Conservation (phyloP, 2,329 filamentous ascomycete genomes). For the Helminthosporium solani region DNA sequence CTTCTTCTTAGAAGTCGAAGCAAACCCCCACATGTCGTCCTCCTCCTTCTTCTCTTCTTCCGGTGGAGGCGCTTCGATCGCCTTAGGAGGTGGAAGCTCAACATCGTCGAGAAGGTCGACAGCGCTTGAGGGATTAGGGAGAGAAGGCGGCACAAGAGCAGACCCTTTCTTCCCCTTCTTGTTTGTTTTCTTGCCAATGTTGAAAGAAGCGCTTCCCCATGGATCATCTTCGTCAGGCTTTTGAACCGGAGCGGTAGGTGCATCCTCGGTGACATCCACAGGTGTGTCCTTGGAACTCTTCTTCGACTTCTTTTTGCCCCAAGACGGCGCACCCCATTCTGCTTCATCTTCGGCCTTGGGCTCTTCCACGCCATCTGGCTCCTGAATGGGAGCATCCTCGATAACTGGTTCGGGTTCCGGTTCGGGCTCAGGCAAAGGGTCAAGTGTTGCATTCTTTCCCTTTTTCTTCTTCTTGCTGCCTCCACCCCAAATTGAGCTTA, state of each 20-base stretch:
- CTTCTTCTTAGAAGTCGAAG: constrained; percentile 29
- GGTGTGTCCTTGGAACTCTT: constrained; percentile 43
- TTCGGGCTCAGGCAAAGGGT: constrained; percentile 28
- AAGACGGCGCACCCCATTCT: constrained; percentile 60
- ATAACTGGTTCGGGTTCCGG: constrained; percentile 26
- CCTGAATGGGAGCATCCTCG: constrained; percentile 38
- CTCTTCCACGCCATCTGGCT: constrained; percentile 53
- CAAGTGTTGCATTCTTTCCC: constrained; percentile 39
- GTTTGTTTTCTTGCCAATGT: constrained; percentile 53
- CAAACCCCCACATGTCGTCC: constrained; percentile 33
- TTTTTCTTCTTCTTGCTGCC: constrained; percentile 52
- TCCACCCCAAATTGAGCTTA: constrained; percentile 42
- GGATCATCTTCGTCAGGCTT: constrained; percentile 47
- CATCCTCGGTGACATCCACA: constrained; percentile 44
- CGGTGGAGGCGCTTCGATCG: constrained; percentile 48
- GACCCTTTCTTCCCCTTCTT: constrained; percentile 58
- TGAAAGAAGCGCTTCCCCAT: constrained; percentile 40
- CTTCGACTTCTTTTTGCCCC: constrained; percentile 46
- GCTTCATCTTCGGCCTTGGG: constrained; percentile 53
- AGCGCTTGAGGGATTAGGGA: constrained; percentile 50
- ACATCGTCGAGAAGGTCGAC: constrained; percentile 41
- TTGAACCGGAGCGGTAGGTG: constrained; percentile 42
- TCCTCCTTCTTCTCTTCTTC: constrained; percentile 46
- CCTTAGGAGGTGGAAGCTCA: constrained; percentile 51
- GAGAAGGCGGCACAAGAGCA: constrained; percentile 52